phyloP scores from a whole-genome alignment of 2,329 filamentous ascomycete genomes.

The Aureobasidium sp. region DNA sequence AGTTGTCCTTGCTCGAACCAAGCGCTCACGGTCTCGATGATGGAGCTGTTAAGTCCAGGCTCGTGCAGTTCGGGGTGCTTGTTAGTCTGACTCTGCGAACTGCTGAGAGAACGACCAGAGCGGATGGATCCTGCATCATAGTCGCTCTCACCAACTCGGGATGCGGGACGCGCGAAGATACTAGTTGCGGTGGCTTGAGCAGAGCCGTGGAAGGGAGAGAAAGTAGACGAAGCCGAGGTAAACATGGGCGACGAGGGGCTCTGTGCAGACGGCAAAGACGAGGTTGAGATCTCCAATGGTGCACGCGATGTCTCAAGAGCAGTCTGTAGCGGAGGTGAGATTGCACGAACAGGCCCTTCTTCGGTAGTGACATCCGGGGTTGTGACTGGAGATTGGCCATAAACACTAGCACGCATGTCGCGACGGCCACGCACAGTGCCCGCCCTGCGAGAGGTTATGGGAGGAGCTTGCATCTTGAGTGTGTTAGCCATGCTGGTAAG shows the following conservation, averaged over 20 bases:
- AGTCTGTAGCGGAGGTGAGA: conserved; percentile 18
- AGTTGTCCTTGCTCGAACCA: conserved; percentile 67
- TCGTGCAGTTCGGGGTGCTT: conserved; percentile 75
- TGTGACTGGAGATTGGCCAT: conserved; percentile 48
- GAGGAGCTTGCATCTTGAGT: conserved; percentile 52
- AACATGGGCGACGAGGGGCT: conserved; percentile 17
- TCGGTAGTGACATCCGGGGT: conserved; percentile 30
- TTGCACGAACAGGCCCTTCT: conserved; percentile 17
- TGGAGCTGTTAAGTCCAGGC: conserved; percentile 74
- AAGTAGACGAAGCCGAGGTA: conserved; percentile 18
- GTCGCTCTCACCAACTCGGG: conserved; percentile 20
- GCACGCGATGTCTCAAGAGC: neutral
- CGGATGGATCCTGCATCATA: conserved; percentile 84
- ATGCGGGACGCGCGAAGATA: conserved; percentile 22
- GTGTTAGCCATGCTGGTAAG: conserved; percentile 68
- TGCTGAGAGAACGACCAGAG: conserved; percentile 72
- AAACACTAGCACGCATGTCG: conserved; percentile 86
- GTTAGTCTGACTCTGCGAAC: conserved; percentile 52
- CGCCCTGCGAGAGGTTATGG: conserved; percentile 39
- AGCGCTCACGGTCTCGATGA: conserved; percentile 86
- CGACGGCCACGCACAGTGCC: conserved; percentile 79
- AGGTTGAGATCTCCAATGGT: conserved; percentile 7
- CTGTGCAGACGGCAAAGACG: conserved; percentile 1
- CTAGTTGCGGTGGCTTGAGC: conserved; percentile 14
- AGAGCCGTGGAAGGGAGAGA: conserved; percentile 21